Evolutionary conservation across 2,329 filamentous ascomycete genomes (phyloP).

Genomic region (Aspergillus fumigatus): DNA sequence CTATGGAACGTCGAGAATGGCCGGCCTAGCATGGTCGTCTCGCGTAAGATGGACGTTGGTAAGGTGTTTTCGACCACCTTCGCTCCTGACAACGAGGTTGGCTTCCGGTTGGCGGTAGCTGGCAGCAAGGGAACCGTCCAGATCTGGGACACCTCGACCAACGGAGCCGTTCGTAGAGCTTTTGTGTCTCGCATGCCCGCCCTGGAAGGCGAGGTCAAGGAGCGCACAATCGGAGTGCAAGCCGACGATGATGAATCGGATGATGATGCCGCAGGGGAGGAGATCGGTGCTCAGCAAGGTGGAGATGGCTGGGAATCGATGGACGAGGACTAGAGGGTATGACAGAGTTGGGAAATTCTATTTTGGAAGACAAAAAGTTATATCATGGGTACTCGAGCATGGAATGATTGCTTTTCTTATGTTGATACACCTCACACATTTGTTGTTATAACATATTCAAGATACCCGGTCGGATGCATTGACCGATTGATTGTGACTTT

Average conservation of each 20-base stretch:
- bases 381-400: background rate
- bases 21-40: constrained; percentile 85
- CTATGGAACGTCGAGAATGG: constrained; percentile 83
- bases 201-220: constrained; percentile 59
- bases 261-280: constrained; percentile 54
- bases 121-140: constrained; percentile 91
- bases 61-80: constrained; percentile 91
- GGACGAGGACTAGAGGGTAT: constrained; percentile 45
- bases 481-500: background rate
- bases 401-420: background rate
- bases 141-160: constrained; percentile 96
- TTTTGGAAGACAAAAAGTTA: background rate
- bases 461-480: constrained; percentile 12
- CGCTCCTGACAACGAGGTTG: constrained; percentile 83
- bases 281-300: constrained; percentile 44
- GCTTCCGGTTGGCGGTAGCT: constrained; percentile 86
- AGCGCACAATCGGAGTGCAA: constrained; percentile 72
- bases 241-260: constrained; percentile 62
- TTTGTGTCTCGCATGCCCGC: constrained; percentile 70
- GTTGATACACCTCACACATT: background rate
- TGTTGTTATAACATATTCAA: constrained; percentile 11
- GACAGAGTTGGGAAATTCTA: background rate
- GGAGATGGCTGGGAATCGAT: constrained; percentile 52
- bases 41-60: constrained; percentile 86
- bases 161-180: constrained; percentile 74